Conservation (phyloP, 805 yeast genomes). For the Cyberlindnera xishuangbannaensis region DNA sequence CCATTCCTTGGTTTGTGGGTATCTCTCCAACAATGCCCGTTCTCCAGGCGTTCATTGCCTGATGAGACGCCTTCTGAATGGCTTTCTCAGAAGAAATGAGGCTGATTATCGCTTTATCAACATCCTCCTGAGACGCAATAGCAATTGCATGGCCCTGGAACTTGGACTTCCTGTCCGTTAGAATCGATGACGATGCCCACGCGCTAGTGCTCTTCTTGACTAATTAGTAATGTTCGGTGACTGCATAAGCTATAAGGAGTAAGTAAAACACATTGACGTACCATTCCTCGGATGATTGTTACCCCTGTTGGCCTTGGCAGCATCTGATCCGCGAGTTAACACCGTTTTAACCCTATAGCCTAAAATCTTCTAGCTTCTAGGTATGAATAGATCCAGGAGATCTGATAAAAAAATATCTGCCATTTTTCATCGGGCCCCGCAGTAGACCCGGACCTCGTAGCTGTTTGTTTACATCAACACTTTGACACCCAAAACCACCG, state of each 20-base stretch:
- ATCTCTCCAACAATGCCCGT: slow-evolving; percentile 10
- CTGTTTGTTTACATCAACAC: slow-evolving; percentile 2
- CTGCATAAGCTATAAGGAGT: too few relatives aligned
- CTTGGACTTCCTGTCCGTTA: slow-evolving; percentile 51
- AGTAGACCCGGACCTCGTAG: not conserved
- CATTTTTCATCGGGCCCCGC: too few relatives aligned
- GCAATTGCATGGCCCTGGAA: slow-evolving; percentile 58
- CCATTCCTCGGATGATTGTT: too few relatives aligned
- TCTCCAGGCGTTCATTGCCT: slow-evolving; percentile 72
- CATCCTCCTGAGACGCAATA: slow-evolving; percentile 34
- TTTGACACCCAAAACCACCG: slow-evolving; percentile 4
- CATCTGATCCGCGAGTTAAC: too few relatives aligned
- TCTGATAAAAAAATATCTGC: too few relatives aligned
- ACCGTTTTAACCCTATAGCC: too few relatives aligned
- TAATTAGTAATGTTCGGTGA: not conserved
- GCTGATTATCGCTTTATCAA: slow-evolving; percentile 36
- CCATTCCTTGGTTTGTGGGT: slow-evolving; percentile 45
- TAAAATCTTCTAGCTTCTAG: too few relatives aligned
- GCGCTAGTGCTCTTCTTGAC: too few relatives aligned
- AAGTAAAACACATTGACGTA: too few relatives aligned
- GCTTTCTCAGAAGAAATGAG: slow-evolving; percentile 41
- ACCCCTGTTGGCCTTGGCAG: too few relatives aligned
- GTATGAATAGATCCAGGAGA: too few relatives aligned
- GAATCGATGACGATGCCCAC: slow-evolving; percentile 38
- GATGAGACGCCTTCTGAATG: slow-evolving; percentile 59